Evolutionary conservation across 257 asterid species (phyloP).

Genomic region (Fraxinus quadrangulata): DNA sequence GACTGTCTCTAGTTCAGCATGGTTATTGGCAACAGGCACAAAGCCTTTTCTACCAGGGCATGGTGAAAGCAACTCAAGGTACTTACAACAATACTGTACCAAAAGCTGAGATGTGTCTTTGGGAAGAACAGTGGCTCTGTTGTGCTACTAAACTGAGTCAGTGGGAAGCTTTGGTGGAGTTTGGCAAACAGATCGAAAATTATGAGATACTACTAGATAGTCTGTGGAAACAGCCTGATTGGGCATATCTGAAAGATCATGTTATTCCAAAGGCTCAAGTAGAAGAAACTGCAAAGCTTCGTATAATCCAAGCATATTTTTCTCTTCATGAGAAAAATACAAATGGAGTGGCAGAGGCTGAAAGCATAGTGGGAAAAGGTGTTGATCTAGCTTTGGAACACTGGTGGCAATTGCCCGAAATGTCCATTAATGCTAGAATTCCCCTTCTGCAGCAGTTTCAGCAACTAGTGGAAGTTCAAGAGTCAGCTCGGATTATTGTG

Average conservation of each 20-base stretch:
- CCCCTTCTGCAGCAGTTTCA: constrained; percentile 98
- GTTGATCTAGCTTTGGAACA: constrained; percentile 98
- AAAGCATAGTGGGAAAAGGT: constrained; percentile 88
- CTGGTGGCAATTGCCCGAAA: constrained; percentile 99
- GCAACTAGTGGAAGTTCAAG: constrained; percentile 98
- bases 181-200: constrained; percentile 90
- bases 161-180: constrained; percentile 95
- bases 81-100: constrained; percentile 95
- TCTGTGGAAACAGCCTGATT: constrained; percentile 99
- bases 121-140: constrained; percentile 99
- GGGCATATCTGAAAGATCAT: constrained; percentile 85
- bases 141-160: constrained; percentile 97
- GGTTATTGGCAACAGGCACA: constrained; percentile 99
- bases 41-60: constrained; percentile 93
- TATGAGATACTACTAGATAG: constrained; percentile 91
- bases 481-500: constrained; percentile 85
- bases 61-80: constrained; percentile 99
- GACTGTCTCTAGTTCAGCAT: constrained; percentile 98
- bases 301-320: constrained; percentile 91
- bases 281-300: constrained; percentile 96
- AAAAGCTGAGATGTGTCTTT: constrained; percentile 99
- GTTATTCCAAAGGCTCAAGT: constrained; percentile 97
- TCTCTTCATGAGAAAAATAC: constrained; percentile 95
- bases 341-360: constrained; percentile 89
- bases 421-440: constrained; percentile 92